phyloP scores from a whole-genome alignment of 257 asterid species.

The Lycium barbarum region DNA sequence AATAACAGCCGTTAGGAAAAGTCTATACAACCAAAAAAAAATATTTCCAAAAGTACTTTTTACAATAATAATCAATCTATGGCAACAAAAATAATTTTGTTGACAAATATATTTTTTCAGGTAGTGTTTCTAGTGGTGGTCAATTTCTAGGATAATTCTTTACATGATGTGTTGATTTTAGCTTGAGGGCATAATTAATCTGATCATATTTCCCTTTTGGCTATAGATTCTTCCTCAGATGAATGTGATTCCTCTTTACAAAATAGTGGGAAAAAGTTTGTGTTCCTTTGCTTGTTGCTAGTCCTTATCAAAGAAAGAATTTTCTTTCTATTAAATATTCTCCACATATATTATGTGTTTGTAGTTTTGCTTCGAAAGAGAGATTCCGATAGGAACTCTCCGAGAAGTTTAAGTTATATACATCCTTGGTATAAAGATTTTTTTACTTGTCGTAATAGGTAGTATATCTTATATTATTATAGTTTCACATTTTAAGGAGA shows the following conservation, averaged over 20 bases:
- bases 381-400: background rate
- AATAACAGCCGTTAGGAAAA: too few species aligned
- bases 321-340: background rate
- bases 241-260: background rate
- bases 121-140: too few species aligned
- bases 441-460: too few species aligned
- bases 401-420: too few species aligned
- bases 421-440: too few species aligned
- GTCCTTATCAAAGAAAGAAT: conserved; percentile 16
- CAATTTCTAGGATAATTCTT: background rate
- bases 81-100: too few species aligned
- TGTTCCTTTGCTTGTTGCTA: conserved; percentile 9
- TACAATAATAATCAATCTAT: too few species aligned
- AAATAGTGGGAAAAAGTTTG: background rate
- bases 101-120: too few species aligned
- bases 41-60: too few species aligned
- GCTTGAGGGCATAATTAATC: background rate
- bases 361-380: background rate
- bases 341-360: background rate
- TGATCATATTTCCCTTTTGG: background rate
- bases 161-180: background rate
- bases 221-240: background rate
- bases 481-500: too few species aligned
- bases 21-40: too few species aligned
- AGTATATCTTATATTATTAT: too few species aligned